Evolutionary conservation across 192 early-diverging fungal genomes (phyloP).

Genomic region (Entophlyctis luteolus): DNA sequence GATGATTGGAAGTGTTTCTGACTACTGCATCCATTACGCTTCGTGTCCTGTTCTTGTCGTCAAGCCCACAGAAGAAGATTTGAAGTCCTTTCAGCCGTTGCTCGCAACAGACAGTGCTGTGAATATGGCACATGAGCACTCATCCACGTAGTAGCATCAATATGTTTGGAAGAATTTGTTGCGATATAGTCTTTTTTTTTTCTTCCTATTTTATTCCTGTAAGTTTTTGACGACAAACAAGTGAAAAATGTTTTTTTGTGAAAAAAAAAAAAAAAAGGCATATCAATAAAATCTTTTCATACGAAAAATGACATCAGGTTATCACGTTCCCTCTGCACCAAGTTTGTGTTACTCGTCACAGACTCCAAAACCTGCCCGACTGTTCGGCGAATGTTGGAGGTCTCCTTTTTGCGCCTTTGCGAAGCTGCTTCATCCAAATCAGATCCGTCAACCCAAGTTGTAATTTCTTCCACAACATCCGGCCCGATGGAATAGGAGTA

Average conservation of each 20-base stretch:
- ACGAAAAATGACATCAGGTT: too few species aligned
- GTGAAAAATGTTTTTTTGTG: too few species aligned
- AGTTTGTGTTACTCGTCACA: not conserved
- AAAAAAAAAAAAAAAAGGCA: too few species aligned
- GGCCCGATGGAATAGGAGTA: not conserved
- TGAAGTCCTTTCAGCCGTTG: too few species aligned
- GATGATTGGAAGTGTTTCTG: constrained; percentile 21
- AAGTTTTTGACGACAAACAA: too few species aligned
- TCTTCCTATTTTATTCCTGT: too few species aligned
- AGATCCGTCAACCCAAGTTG: constrained; percentile 7
- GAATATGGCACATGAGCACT: too few species aligned
- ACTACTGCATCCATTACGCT: constrained; percentile 24
- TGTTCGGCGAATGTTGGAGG: not conserved
- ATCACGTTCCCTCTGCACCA: not conserved
- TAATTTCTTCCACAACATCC: constrained; percentile 2
- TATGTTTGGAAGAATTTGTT: too few species aligned
- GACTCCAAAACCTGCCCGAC: constrained; percentile 4
- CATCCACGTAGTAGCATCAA: too few species aligned
- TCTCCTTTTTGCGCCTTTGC: not conserved
- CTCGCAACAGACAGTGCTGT: too few species aligned
- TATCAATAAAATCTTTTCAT: too few species aligned
- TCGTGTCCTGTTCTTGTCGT: constrained; percentile 25
- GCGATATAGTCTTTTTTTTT: too few species aligned
- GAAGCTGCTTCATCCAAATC: not conserved
- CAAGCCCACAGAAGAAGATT: not conserved